A percentile compares a stretch with the other conserved stretches of the same genome.
Evolutionary conservation across 169 alveolate species (phyloP).

Genomic region (Cryptosporidium ubiquitum): DNA sequence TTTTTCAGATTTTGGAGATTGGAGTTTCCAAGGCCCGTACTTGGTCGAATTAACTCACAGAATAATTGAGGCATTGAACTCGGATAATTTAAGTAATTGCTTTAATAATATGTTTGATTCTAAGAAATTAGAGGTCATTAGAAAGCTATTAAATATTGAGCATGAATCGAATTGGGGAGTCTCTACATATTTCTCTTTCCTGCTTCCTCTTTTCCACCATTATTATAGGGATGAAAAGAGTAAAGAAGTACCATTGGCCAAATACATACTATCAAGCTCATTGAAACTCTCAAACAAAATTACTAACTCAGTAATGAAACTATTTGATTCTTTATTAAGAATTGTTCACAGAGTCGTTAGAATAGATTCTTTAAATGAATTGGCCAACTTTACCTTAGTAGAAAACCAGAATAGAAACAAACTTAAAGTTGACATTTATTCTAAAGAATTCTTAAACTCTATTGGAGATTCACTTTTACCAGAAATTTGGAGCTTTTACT

Average conservation of each 20-base stretch:
- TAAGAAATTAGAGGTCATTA: not conserved
- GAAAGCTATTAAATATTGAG: conserved; percentile 10
- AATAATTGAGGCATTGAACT: conserved; percentile 1
- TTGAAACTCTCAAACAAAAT: conserved; percentile 49
- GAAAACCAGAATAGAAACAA: not conserved
- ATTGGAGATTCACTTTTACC: not conserved
- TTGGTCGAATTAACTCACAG: conserved; percentile 63
- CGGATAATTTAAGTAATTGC: not conserved
- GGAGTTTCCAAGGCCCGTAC: conserved; percentile 45
- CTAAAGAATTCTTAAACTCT: not conserved
- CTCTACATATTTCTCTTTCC: conserved; percentile 44
- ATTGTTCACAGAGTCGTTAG: not conserved
- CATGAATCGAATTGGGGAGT: conserved; percentile 40
- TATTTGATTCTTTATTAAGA: conserved; percentile 24
- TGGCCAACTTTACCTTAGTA: conserved; percentile 18
- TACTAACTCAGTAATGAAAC: conserved; percentile 10
- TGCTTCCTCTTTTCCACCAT: conserved; percentile 46
- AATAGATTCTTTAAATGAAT: conserved; percentile 13
- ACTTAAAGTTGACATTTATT: not conserved
- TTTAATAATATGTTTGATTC: not conserved
- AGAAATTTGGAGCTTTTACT: conserved; percentile 15
- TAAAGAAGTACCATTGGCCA: conserved; percentile 20
- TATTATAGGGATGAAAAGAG: not conserved
- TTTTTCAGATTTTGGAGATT: conserved; percentile 21
- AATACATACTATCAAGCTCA: conserved; percentile 37